phyloP scores from a whole-genome alignment of 2,329 filamentous ascomycete species.

The Colletotrichum abscissum region DNA sequence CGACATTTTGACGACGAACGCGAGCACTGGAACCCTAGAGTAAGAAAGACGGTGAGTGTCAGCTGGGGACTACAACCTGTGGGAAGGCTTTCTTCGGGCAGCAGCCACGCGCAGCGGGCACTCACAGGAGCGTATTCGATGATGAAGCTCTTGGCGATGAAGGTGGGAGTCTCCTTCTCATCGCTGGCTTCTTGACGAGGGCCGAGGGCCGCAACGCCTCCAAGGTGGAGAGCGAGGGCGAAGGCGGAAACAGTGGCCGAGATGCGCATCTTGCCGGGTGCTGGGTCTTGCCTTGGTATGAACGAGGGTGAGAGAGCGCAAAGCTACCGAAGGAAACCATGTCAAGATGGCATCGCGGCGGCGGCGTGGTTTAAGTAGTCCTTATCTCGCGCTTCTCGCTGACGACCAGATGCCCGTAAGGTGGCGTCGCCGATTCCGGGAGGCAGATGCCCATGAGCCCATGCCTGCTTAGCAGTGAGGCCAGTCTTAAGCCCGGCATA shows the following conservation, averaged over 20 bases:
- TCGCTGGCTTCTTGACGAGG: constrained; percentile 12
- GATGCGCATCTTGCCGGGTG: constrained; percentile 32
- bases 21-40: constrained; percentile 25
- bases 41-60: neutral
- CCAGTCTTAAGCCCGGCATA: neutral
- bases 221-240: constrained; percentile 29
- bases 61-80: constrained; percentile 19
- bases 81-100: constrained; percentile 4
- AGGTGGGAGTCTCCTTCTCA: neutral
- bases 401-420: neutral
- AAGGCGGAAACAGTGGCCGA: constrained; percentile 31
- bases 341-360: neutral
- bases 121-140: constrained; percentile 39
- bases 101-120: constrained; percentile 28
- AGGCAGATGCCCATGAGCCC: neutral
- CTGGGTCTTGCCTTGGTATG: constrained; percentile 8
- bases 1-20: constrained; percentile 37
- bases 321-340: constrained; percentile 6
- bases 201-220: constrained; percentile 15
- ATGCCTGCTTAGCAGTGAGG: neutral
- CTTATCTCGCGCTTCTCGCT: neutral
- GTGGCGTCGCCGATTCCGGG: neutral
- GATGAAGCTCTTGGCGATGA: constrained; percentile 39
- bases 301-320: constrained; percentile 14
- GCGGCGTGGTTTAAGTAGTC: constrained; percentile 16